A percentile compares a stretch with the other conserved stretches of the same genome.
These are phyloP conservation scores for Talaromyces nanjingensis DNA, from an alignment of 495 filamentous ascomycete species.

Conservation along the genomic window DNA sequence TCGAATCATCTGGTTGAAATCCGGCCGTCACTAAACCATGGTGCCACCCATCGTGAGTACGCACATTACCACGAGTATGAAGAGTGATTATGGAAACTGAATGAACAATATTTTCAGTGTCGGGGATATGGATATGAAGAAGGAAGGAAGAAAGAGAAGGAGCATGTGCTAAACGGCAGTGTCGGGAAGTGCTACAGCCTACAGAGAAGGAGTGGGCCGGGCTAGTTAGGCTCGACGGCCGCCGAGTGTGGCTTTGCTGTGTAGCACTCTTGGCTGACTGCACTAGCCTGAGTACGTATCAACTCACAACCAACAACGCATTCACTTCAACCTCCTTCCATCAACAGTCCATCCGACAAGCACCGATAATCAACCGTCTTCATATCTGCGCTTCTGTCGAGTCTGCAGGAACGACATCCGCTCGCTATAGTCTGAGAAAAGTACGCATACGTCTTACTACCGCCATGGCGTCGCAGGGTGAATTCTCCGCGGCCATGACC, in stretches of 20 bases:
- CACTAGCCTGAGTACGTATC: background rate
- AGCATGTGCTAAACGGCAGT: background rate
- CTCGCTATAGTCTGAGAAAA: background rate
- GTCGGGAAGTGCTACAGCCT: background rate
- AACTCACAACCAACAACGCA: background rate
- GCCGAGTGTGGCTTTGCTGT: conserved; percentile 10
- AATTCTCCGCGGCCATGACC: conserved; percentile 45
- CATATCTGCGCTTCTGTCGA: background rate
- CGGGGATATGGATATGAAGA: no score
- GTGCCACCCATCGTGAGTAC: background rate
- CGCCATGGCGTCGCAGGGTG: conserved; percentile 32
- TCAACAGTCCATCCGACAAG: background rate
- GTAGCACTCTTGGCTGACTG: background rate
- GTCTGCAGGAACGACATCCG: background rate
- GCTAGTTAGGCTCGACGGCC: background rate
- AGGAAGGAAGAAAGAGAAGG: background rate
- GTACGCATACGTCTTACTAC: background rate
- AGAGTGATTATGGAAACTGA: background rate
- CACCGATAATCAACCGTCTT: background rate
- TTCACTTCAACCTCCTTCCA: background rate
- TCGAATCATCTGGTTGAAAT: background rate
- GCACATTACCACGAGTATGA: background rate
- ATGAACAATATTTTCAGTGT: background rate
- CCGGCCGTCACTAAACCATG: background rate
- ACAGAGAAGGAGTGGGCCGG: background rate